Percentiles rank a stretch among this genome's conserved stretches.
phyloP scores from a whole-genome alignment of 495 filamentous ascomycete genomes.

The Podospora pseudopauciseta region DNA sequence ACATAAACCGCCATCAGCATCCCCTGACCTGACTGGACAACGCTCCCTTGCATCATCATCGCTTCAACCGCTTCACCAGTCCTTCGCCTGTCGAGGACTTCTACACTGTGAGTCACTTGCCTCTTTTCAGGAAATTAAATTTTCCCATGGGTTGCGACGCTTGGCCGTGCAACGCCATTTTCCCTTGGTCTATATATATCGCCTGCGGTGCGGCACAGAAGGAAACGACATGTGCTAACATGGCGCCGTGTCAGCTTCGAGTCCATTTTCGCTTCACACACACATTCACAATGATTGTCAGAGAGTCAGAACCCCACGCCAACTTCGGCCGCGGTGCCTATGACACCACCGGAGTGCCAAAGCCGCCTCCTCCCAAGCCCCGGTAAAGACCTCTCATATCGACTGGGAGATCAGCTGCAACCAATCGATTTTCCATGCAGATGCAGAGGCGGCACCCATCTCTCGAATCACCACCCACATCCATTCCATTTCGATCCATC shows the following conservation, averaged over 20 bases:
- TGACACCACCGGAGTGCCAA: constrained; percentile 54
- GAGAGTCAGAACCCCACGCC: constrained; percentile 39
- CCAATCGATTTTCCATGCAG: constrained; percentile 12
- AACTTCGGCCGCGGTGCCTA: constrained; percentile 58
- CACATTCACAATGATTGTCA: constrained; percentile 44
- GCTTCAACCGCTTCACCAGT: constrained; percentile 33
- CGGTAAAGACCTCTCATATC: constrained; percentile 31
- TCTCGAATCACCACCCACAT: neutral
- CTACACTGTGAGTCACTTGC: constrained; percentile 44
- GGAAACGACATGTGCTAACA: constrained; percentile 25
- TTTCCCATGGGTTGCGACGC: constrained; percentile 12
- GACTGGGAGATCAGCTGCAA: constrained; percentile 4
- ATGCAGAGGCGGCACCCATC: constrained; percentile 3
- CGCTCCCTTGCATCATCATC: constrained; percentile 31
- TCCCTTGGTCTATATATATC: constrained; percentile 15
- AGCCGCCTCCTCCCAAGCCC: constrained; percentile 54
- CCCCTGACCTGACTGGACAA: constrained; percentile 22
- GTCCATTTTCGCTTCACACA: constrained; percentile 13
- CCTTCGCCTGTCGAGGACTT: constrained; percentile 28
- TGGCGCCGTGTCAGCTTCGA: constrained; percentile 18
- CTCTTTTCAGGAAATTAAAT: constrained; percentile 19
- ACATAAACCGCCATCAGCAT: constrained; percentile 22
- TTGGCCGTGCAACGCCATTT: neutral
- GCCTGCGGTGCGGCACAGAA: neutral
- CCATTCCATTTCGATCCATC: constrained; percentile 8